These are phyloP conservation scores for Phaeosphaeria sp. DNA, from an alignment of 2,329 filamentous ascomycete species.

Conservation along the genomic window DNA sequence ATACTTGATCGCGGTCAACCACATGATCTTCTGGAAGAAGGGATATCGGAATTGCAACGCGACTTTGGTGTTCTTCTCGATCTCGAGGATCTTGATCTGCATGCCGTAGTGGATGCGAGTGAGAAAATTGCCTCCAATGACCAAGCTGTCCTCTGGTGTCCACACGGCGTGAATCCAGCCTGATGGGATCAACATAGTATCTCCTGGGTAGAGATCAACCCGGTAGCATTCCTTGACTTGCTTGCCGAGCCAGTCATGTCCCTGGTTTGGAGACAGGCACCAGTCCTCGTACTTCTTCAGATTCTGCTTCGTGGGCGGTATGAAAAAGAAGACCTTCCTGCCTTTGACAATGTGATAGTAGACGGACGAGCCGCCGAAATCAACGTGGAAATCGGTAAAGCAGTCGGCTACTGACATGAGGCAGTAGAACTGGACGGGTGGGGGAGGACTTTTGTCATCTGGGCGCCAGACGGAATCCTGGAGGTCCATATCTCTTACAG, in stretches of 20 bases:
- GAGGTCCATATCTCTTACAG: slow-evolving; percentile 68
- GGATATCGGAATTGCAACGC: slow-evolving; percentile 71
- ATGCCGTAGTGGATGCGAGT: slow-evolving; percentile 70
- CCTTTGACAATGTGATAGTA: slow-evolving; percentile 74
- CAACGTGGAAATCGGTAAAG: slow-evolving; percentile 75
- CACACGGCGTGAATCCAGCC: slow-evolving; percentile 77
- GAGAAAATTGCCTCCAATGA: slow-evolving; percentile 74
- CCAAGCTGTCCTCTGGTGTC: slow-evolving; percentile 72
- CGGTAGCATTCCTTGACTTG: slow-evolving; percentile 71
- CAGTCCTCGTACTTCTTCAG: slow-evolving; percentile 75
- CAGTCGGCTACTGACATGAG: slow-evolving; percentile 75
- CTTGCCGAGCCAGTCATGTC: slow-evolving; percentile 69
- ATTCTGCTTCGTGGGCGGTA: slow-evolving; percentile 71
- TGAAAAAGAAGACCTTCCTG: slow-evolving; percentile 75
- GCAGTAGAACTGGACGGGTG: slow-evolving; percentile 72
- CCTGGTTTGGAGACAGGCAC: slow-evolving; percentile 71
- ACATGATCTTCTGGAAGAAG: slow-evolving; percentile 73
- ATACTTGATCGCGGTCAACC: slow-evolving; percentile 70
- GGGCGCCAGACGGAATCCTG: slow-evolving; percentile 63
- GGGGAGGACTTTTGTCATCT: slow-evolving; percentile 63
- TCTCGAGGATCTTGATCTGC: slow-evolving; percentile 69
- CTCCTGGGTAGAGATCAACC: slow-evolving; percentile 69
- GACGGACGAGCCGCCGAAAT: slow-evolving; percentile 74
- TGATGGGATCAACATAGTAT: slow-evolving; percentile 74
- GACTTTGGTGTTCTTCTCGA: slow-evolving; percentile 72